phyloP scores from a whole-genome alignment of 1,284 basidiomycete species.

The Trichosporon sp. region DNA sequence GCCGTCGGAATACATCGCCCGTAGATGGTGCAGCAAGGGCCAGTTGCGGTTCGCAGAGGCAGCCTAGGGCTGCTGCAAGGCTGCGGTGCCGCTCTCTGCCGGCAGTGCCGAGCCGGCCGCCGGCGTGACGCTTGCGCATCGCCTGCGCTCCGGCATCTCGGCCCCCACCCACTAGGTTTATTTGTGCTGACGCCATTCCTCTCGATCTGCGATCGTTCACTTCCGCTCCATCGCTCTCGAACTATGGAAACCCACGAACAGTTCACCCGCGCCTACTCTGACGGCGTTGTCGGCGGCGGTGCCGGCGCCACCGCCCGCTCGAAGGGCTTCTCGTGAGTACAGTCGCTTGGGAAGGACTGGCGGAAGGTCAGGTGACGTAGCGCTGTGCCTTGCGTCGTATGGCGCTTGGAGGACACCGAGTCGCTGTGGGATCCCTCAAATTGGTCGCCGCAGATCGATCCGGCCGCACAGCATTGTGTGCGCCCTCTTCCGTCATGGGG shows the following conservation, averaged over 20 bases:
- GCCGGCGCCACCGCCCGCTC: conserved; percentile 44
- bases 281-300: conserved; percentile 20
- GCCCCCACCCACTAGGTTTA: background rate
- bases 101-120: no score
- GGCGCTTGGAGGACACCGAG: no score
- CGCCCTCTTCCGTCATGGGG: no score
- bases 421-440: no score
- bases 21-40: no score
- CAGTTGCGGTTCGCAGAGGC: no score
- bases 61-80: no score
- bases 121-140: background rate
- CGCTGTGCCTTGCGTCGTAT: background rate
- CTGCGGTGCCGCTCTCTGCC: no score
- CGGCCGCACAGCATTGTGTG: no score
- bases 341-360: background rate
- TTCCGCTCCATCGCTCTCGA: conserved; percentile 32
- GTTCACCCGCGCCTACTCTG: conserved; percentile 6
- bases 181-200: background rate
- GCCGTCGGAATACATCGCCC: no score
- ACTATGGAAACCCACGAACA: background rate
- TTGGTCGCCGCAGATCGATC: no score
- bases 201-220: background rate
- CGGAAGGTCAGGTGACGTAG: background rate
- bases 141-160: background rate
- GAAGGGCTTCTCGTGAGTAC: conserved; percentile 43